Evolutionary conservation across 1,284 basidiomycete genomes (phyloP).

Genomic region (Xerocomus nothofagi): DNA sequence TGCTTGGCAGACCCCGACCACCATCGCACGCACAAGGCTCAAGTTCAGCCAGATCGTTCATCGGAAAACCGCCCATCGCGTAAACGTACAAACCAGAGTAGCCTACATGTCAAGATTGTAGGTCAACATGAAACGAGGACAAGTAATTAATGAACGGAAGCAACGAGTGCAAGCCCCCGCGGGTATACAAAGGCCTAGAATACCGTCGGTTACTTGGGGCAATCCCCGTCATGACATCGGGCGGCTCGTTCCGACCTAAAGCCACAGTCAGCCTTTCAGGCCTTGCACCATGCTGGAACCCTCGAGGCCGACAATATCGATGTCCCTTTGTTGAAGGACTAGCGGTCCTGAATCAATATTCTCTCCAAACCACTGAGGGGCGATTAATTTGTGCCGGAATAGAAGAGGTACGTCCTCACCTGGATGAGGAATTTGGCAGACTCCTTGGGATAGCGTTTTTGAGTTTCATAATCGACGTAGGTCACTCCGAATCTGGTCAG

Average conservation of each 20-base stretch:
- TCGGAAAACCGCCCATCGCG: neutral
- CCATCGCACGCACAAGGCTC: conserved; percentile 10
- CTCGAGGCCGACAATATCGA: neutral
- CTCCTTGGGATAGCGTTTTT: conserved; percentile 67
- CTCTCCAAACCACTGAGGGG: conserved; percentile 6
- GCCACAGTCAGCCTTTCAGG: neutral
- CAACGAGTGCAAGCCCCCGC: neutral
- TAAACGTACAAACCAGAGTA: conserved; percentile 12
- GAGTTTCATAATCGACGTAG: conserved; percentile 70
- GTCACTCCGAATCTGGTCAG: conserved; percentile 63
- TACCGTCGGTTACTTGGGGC: neutral
- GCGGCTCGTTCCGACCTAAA: neutral
- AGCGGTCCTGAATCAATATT: conserved; percentile 4
- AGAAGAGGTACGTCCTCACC: conserved; percentile 23
- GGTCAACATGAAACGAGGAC: conserved; percentile 3
- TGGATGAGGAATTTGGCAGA: conserved; percentile 56
- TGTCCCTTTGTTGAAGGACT: neutral
- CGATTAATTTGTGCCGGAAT: neutral
- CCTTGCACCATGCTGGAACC: neutral
- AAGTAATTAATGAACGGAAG: neutral
- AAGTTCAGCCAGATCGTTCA: neutral
- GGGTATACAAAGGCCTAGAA: neutral
- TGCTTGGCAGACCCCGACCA: conserved; percentile 29
- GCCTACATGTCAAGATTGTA: neutral
- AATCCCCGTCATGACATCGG: neutral